Conservation (phyloP, 2,329 filamentous ascomycete species). For the Neofusicoccum laricinum region DNA sequence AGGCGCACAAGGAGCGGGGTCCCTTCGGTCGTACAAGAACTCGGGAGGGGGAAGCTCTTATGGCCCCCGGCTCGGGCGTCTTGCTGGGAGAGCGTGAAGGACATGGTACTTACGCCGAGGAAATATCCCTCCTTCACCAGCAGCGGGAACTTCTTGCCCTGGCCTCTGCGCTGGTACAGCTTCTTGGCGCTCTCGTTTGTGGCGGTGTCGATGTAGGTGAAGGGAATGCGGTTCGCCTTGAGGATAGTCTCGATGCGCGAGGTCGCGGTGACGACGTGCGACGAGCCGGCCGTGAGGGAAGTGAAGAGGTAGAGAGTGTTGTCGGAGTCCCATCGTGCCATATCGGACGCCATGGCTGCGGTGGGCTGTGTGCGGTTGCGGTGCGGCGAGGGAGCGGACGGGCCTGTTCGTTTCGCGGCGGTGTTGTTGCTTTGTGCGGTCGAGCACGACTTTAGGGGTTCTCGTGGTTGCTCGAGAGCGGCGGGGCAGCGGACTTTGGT, state of each 20-base stretch:
- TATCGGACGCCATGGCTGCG: conserved; percentile 33
- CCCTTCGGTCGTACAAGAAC: background rate
- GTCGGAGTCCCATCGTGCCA: conserved; percentile 45
- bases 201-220: conserved; percentile 87
- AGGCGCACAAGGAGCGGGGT: background rate
- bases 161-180: conserved; percentile 81
- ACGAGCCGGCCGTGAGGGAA: conserved; percentile 90
- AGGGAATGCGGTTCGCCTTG: conserved; percentile 89
- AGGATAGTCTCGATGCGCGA: conserved; percentile 95
- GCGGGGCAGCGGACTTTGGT: background rate
- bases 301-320: conserved; percentile 84
- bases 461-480: background rate
- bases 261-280: conserved; percentile 93
- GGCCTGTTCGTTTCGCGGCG: background rate
- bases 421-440: no score
- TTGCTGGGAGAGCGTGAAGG: background rate
- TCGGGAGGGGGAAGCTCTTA: conserved; percentile 6
- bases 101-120: conserved; percentile 66
- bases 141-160: conserved; percentile 84
- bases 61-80: background rate
- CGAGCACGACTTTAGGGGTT: background rate
- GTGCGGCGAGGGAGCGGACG: background rate
- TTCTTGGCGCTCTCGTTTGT: conserved; percentile 85
- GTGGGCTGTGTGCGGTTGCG: background rate
- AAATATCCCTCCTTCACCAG: conserved; percentile 85